Evolutionary conservation across 2,329 filamentous ascomycete species (phyloP), one percentile per base, ranked within the genome.

Genomic region (Hirsutella thompsonii): DNA sequence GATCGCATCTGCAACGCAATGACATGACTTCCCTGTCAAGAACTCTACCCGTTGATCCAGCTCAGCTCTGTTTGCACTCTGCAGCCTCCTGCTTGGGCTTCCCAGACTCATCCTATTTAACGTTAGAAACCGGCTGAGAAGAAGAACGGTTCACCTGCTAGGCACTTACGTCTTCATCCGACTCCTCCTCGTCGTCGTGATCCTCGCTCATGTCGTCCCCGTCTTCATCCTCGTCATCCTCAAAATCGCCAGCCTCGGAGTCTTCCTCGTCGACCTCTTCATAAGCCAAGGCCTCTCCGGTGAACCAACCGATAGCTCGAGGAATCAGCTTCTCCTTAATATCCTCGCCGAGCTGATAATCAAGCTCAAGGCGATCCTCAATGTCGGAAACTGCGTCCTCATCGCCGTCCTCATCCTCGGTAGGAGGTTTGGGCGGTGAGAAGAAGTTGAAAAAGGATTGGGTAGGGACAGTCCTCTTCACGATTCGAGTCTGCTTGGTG

Each of bases 361-460:
- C 92, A 40, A 98, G 81, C 70, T 98, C 92, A 42, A 98, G 78
- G 49, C 92, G 89, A 67, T 94, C 89, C 71, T 98, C 92, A 40
- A 98, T 94, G 60, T 98, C 92, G 39, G 81, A 83, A 42, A 83
- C 79, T 45, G 83, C 80, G 50, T 90, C 82, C 29, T 79, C 82
- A 47, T 90, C 82, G 34, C 78, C 58, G 36, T 81, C 79, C 13
- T 70, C 67, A 38, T 86, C 80, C 28, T 83, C 83, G 38, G 70
- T 72, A 21, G 87, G 92, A 46, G 87, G 82, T 67, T 86, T 86
- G 37, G 92, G 93, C 20, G 92, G 92, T 41, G 88, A 88, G 72
- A 98, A 98, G 79, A 95, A 95, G 75, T 94, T 94, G 79, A 88
- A 88, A 75, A 98, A 98, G 2, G 92, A 96, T 63, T 95, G 92